Evolutionary conservation across 768 basidiomycete species (phyloP).

Genomic region (Podaxis mareebaensis): DNA sequence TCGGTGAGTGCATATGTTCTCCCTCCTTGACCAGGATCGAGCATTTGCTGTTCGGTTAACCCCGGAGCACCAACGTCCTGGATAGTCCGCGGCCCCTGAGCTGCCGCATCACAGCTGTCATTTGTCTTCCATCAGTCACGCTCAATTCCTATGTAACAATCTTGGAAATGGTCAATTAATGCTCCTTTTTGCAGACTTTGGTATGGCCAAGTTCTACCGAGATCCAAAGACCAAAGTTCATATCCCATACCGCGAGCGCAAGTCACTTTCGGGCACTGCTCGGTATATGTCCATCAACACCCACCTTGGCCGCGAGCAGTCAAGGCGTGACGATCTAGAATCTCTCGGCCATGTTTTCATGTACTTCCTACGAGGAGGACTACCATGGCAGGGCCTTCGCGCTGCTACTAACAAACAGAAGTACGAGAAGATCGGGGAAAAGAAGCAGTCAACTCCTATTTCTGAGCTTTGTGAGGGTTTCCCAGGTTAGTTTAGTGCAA

Average conservation of each 20-base stretch:
- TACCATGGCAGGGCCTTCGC: slow-evolving; percentile 97
- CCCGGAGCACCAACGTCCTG: slow-evolving; percentile 3
- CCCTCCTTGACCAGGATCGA: slow-evolving; percentile 7
- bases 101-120: slow-evolving; percentile 14
- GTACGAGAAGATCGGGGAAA: slow-evolving; percentile 99
- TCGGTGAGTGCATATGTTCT: slow-evolving; percentile 54
- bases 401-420: slow-evolving; percentile 99
- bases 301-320: slow-evolving; percentile 93
- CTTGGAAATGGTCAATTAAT: slow-evolving; percentile 16
- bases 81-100: slow-evolving; percentile 4
- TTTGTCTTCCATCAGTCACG: slow-evolving; percentile 11
- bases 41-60: slow-evolving; percentile 6
- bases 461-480: slow-evolving; percentile 95
- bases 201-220: slow-evolving; percentile 99
- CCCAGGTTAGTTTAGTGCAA: slow-evolving; percentile 62
- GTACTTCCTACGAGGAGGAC: slow-evolving; percentile 95
- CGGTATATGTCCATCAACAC: slow-evolving; percentile 99
- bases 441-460: slow-evolving; percentile 94
- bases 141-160: not conserved
- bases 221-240: slow-evolving; percentile 98
- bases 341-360: slow-evolving; percentile 99
- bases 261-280: slow-evolving; percentile 94
- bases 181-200: slow-evolving; percentile 67
- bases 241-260: slow-evolving; percentile 99
- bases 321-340: slow-evolving; percentile 93